Percentiles rank a stretch among this genome's conserved stretches.
Evolutionary conservation across 805 yeast species (phyloP).

Genomic region (Metschnikowia orientalis): DNA sequence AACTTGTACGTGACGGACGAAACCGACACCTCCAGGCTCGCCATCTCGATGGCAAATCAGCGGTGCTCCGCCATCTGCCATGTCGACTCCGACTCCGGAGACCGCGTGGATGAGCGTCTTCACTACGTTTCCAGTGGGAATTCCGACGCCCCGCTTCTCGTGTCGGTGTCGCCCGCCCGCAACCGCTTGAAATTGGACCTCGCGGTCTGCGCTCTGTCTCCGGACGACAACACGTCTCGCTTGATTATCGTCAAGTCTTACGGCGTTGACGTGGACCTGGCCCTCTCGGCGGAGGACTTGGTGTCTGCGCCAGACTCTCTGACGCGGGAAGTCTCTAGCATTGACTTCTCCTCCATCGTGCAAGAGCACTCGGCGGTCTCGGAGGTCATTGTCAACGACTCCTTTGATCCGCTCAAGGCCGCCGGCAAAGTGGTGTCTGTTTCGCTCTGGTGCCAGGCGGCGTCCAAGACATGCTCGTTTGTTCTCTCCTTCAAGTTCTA

Average conservation of each 20-base stretch:
- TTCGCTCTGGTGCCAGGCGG: slow-evolving; percentile 12
- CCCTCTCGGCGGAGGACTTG: slow-evolving; percentile 11
- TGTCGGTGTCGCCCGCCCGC: slow-evolving; percentile 23
- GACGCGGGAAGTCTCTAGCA: slow-evolving; percentile 25
- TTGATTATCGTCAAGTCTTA: slow-evolving; percentile 32
- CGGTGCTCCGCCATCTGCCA: slow-evolving; percentile 21
- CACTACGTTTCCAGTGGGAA: slow-evolving; percentile 2
- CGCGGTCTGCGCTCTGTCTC: slow-evolving; percentile 16
- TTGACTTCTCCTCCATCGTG: slow-evolving; percentile 26
- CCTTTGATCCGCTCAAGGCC: slow-evolving; percentile 5
- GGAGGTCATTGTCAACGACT: slow-evolving; percentile 14
- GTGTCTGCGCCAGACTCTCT: slow-evolving; percentile 8
- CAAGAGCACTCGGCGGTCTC: slow-evolving; percentile 17
- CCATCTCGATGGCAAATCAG: slow-evolving; percentile 19
- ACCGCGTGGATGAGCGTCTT: slow-evolving; percentile 8
- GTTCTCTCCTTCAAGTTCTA: slow-evolving; percentile 8
- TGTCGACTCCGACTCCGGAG: slow-evolving; percentile 15
- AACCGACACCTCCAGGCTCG: slow-evolving; percentile 21
- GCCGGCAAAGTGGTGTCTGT: slow-evolving; percentile 6
- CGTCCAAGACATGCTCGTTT: neutral
- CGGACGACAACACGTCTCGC: slow-evolving; percentile 16
- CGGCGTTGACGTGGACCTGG: slow-evolving; percentile 14
- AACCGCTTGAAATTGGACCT: slow-evolving; percentile 25
- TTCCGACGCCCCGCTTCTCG: slow-evolving; percentile 26
- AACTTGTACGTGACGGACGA: slow-evolving; percentile 26